These are phyloP conservation scores for Geosmithia flava DNA, from an alignment of 2,329 filamentous ascomycete species.

Conservation along the genomic window DNA sequence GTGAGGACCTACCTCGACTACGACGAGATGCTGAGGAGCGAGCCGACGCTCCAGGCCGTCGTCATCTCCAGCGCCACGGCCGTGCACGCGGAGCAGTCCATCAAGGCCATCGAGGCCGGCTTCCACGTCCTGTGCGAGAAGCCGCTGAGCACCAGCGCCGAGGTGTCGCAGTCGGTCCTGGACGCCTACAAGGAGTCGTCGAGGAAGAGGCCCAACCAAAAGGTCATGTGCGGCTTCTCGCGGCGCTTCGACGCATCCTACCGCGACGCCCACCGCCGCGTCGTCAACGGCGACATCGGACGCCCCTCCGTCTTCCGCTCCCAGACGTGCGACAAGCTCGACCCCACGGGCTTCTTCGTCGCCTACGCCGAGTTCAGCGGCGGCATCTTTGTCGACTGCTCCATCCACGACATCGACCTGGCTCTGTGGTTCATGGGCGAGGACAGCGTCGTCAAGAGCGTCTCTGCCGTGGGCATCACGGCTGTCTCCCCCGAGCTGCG, in stretches of 20 bases:
- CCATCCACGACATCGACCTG: constrained; percentile 51
- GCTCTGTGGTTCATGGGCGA: constrained; percentile 20
- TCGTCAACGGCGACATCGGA: constrained; percentile 43
- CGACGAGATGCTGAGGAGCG: constrained; percentile 31
- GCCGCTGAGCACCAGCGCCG: constrained; percentile 43
- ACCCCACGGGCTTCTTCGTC: constrained; percentile 56
- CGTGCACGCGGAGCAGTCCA: constrained; percentile 44
- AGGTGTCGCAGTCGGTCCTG: constrained; percentile 47
- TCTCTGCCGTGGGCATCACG: constrained; percentile 16
- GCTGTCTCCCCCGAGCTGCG: constrained; percentile 17
- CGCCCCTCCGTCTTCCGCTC: constrained; percentile 48
- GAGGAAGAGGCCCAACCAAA: constrained; percentile 42
- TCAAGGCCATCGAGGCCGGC: constrained; percentile 39
- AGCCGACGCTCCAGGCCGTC: constrained; percentile 24
- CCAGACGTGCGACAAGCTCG: constrained; percentile 57
- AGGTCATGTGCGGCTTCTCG: constrained; percentile 40
- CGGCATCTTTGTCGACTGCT: constrained; percentile 60
- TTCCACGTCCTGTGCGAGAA: constrained; percentile 49
- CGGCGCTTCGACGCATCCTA: constrained; percentile 51
- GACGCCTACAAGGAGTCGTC: constrained; percentile 27
- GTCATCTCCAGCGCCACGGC: constrained; percentile 30
- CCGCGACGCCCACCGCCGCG: constrained; percentile 42
- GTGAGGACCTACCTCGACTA: constrained; percentile 30
- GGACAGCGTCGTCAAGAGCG: constrained; percentile 16
- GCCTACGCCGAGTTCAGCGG: constrained; percentile 52